Evolutionary conservation across 1,139 yeast genomes (phyloP), one percentile per base, ranked within the genome.

Genomic region (Kodamaea suecica): DNA sequence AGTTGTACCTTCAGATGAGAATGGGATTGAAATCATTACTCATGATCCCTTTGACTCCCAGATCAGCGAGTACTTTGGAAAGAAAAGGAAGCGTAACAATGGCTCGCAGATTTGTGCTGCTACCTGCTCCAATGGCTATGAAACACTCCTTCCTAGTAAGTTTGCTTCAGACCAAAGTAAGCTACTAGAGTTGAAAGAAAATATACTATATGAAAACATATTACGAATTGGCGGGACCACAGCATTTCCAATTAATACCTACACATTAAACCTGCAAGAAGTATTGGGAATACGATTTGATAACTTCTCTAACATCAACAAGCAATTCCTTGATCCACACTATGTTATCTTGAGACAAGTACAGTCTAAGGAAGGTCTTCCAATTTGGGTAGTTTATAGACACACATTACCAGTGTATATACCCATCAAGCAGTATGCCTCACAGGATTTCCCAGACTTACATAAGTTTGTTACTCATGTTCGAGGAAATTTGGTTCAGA

Each of bases 191-290:
- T 30, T 53, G 20, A 52, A 53, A 19, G 65, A 62, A 28, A 59
- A 59, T 43, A 61, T 66, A 11, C 42, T 68, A 14, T 58, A 56
- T 35, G 75, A 69, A 38, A 66, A 65, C 38, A 50, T 68, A 12
- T 55, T 52, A 39, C 40, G 75, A 27, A 51, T 66, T 39, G 66
- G 59, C 3, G 73, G 74, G 3, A 43, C 64, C 20, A 66, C 75
- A 0, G 68, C 70, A 1, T 69, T 69, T 41, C 71, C 73, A 3
- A 43, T 69, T 29, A 64, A 65, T 36, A 50, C 52, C 28, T 41
- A 44, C 20, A 31, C 40, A 9, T 36, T 67, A 30, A 34, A 23
- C 15, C 10, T 17, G 8, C 35, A 37, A 9, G 28, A 31, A 15
- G 32, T 33, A 14, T 11, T 38, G 14, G 75, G 75, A 0, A 31